Conservation (phyloP, 345 rosid genomes). For the Raphanus sativus region DNA sequence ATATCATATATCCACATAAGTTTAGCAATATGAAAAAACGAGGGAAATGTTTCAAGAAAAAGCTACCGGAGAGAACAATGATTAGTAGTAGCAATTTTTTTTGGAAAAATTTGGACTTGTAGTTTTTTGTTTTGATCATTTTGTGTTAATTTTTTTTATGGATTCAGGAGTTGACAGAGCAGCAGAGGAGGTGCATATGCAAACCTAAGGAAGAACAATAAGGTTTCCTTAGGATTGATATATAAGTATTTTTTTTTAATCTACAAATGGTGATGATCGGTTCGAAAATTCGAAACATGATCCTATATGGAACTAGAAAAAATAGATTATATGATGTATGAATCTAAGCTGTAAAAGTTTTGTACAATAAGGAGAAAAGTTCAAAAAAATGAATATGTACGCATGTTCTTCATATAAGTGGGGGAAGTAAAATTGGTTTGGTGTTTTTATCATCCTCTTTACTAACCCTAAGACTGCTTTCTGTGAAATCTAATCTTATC, state of each 20-base stretch:
- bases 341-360: conserved; percentile 30
- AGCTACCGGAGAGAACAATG: neutral
- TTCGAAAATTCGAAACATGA: conserved; percentile 38
- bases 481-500: too few species aligned
- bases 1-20: neutral
- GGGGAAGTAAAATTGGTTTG: neutral
- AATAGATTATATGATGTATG: conserved; percentile 23
- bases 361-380: conserved; percentile 25
- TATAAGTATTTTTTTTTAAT: conserved; percentile 1
- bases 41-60: conserved; percentile 1
- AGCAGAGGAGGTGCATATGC: conserved; percentile 69
- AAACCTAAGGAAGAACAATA: conserved; percentile 46
- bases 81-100: neutral
- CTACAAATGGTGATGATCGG: conserved; percentile 29
- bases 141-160: conserved; percentile 17
- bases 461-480: too few species aligned
- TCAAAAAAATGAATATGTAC: neutral
- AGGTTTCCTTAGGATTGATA: conserved; percentile 31
- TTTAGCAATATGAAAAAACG: neutral
- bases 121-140: neutral
- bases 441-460: neutral
- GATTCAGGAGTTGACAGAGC: conserved; percentile 70
- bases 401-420: neutral
- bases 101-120: neutral
- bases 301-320: conserved; percentile 6